Conservation (phyloP, 495 filamentous ascomycete genomes). For the Neurospora sp. region DNA sequence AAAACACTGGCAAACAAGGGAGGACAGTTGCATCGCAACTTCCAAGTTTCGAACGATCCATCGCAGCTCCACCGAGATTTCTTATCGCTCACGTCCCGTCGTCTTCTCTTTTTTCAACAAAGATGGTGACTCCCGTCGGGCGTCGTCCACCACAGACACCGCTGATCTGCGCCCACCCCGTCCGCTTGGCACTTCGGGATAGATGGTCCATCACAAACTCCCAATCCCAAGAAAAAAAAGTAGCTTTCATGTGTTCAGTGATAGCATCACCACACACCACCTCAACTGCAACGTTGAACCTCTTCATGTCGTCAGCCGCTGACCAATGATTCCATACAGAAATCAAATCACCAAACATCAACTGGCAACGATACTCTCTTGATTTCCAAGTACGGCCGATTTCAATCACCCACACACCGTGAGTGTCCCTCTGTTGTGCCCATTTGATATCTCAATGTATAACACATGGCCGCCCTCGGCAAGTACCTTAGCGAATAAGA, state of each 20-base stretch:
- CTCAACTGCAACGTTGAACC: not conserved
- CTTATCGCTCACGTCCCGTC: not conserved
- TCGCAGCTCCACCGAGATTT: not conserved
- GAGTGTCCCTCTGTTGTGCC: not conserved
- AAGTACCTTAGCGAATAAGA: not conserved
- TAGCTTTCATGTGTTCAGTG: not conserved
- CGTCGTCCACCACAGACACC: not conserved
- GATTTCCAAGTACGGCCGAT: not conserved
- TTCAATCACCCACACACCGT: not conserved
- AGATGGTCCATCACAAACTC: not conserved
- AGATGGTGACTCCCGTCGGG: not conserved
- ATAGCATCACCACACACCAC: not conserved
- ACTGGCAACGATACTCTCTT: conserved; percentile 3
- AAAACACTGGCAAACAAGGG: not conserved
- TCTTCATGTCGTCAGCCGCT: not conserved
- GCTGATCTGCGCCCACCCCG: not conserved
- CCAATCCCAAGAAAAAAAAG: not conserved
- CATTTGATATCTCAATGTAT: not conserved
- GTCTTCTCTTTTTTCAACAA: not conserved
- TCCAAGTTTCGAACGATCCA: not conserved
- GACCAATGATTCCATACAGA: conserved; percentile 10
- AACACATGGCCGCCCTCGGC: too few relatives aligned
- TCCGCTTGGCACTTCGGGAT: not conserved
- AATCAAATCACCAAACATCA: conserved; percentile 13
- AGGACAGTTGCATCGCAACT: not conserved